Base-by-base conservation (phyloP, 352 stramenopile genomes). In the Pythium brachiatum region DNA sequence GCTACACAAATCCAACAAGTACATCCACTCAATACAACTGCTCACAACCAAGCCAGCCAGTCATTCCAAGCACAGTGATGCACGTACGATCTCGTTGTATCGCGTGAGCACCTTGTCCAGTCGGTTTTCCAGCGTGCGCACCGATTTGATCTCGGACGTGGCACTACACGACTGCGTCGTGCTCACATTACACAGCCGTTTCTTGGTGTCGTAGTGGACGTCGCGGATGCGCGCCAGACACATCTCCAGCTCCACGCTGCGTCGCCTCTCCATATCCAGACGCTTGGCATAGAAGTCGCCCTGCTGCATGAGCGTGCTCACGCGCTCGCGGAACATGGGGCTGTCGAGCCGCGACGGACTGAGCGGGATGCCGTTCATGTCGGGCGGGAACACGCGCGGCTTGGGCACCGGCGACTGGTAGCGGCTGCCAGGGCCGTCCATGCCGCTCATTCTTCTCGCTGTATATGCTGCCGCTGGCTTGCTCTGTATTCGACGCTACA, bases 81-180 rank as follows among this genome's bases (percentile, higher is more conserved):
- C 21, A 62, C 66, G 26, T 62, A 86, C 73, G 41, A 90, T 78
- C 68, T 94, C 81, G 60, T 94, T 92, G 74, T 89, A 90, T 11
- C 82, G 78, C 12, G 83, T 92, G n/a, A 94, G 70, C 43, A 92
- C 81, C 43, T 94, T 91, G 57, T 94, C 83, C 11, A 94, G 69
- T 8, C 80, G 83, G 55, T 92, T 94, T 57, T 94, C 85, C 5
- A 94, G 70, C n/a, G 75, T 89, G 43, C 79, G 76, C 26, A 92
- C 74, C 9, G 79, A 80, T 58, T 84, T 88, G 58, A 85, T 68
- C 18, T 86, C 81, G 6, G 62, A 72, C 25, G 79, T 86, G 0
- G 76, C 78, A 15, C 67, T 74, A 20, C 63, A 83, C 1, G 73
- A 64, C 46, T 88, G 77, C 1, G 70, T 60, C 38, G 84, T 87